These are phyloP conservation scores for Kentomonas sorsogonicus DNA, from an alignment of 208 protist genomes.

Conservation along the genomic window DNA sequence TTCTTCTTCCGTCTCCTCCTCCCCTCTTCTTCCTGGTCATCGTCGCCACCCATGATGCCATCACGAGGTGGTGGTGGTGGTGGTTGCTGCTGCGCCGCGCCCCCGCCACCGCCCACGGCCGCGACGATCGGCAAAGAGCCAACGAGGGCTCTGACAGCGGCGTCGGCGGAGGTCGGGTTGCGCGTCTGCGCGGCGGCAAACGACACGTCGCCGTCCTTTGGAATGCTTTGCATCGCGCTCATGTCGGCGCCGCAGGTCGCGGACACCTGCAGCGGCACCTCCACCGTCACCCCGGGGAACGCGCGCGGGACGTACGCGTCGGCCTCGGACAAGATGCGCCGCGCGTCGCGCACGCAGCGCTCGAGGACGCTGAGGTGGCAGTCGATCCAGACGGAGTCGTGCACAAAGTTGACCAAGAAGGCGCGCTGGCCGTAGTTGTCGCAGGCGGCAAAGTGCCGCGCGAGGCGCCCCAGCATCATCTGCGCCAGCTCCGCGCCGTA, in stretches of 20 bases:
- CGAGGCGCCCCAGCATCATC: slow-evolving; percentile 85
- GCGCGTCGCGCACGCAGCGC: slow-evolving; percentile 59
- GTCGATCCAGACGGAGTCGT: slow-evolving; percentile 89
- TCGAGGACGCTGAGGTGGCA: slow-evolving; percentile 76
- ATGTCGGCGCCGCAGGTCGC: slow-evolving; percentile 73
- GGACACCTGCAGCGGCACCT: slow-evolving; percentile 62
- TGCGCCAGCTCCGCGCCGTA: slow-evolving; percentile 87
- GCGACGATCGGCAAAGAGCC: too few relatives aligned
- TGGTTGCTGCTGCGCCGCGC: too few relatives aligned
- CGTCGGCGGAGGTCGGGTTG: neutral
- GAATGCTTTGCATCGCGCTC: slow-evolving; percentile 62
- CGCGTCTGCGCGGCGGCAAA: slow-evolving; percentile 18
- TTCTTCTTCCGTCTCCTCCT: too few relatives aligned
- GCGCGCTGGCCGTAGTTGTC: slow-evolving; percentile 64
- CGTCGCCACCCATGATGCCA: too few relatives aligned
- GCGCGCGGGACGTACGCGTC: slow-evolving; percentile 66
- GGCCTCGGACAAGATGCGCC: slow-evolving; percentile 45
- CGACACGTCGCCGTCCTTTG: slow-evolving; percentile 33
- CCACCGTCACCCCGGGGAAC: slow-evolving; percentile 68
- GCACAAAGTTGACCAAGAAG: slow-evolving; percentile 83
- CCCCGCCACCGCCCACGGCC: too few relatives aligned
- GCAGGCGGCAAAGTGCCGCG: slow-evolving; percentile 56
- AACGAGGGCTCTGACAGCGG: neutral
- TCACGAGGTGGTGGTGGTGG: too few relatives aligned
- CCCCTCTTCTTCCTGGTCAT: too few relatives aligned